Evolutionary conservation across 352 stramenopile genomes (phyloP).

Genomic region (Lagenidium giganteum): DNA sequence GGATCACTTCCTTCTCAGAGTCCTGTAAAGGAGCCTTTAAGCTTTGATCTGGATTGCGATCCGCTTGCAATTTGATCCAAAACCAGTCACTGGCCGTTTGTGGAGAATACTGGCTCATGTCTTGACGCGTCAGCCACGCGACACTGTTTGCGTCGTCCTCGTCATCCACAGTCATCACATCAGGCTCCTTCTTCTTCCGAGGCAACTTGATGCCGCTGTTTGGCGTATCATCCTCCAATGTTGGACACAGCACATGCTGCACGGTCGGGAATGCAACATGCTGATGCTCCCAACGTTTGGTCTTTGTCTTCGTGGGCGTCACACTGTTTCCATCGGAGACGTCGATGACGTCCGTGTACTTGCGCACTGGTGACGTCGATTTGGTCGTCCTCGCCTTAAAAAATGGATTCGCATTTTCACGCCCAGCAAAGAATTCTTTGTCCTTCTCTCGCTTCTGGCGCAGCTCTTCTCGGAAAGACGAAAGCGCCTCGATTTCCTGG

Average conservation of each 20-base stretch:
- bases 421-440: constrained; percentile 56
- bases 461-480: constrained; percentile 55
- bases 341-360: constrained; percentile 19
- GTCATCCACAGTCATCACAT: neutral
- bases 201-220: constrained; percentile 7
- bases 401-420: constrained; percentile 53
- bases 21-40: no score
- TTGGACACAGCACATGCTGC: constrained; percentile 30
- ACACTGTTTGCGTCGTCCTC: no score
- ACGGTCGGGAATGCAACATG: constrained; percentile 29
- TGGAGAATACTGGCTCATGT: no score
- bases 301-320: constrained; percentile 16
- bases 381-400: constrained; percentile 34
- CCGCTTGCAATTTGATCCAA: no score
- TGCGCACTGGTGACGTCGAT: no score
- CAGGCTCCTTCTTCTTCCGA: constrained; percentile 6
- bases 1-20: no score
- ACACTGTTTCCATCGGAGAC: constrained; percentile 13
- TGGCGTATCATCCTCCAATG: constrained; percentile 11
- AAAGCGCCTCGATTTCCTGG: constrained; percentile 64
- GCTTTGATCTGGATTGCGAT: no score
- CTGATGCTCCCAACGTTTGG: constrained; percentile 35
- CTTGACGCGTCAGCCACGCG: no score
- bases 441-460: constrained; percentile 63
- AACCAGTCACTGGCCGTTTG: no score